A percentile compares a stretch with the other conserved stretches of the same genome.
These are phyloP conservation scores for Rhododendron griersonianum DNA, from an alignment of 148 eudicot genomes.

Conservation along the genomic window DNA sequence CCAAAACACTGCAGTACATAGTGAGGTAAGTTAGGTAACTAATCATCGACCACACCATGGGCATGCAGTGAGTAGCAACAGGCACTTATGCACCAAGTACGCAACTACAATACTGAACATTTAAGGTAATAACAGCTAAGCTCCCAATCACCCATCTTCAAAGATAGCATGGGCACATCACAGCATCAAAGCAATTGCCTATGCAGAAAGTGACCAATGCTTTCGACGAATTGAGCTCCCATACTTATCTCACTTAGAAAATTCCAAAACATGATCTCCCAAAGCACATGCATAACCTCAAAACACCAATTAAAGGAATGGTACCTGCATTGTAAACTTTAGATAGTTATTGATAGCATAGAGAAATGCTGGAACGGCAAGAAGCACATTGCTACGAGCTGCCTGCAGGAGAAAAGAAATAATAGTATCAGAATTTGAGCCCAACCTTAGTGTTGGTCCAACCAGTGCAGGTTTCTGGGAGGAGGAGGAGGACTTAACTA, in stretches of 20 bases:
- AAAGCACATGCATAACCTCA: neutral
- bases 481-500: neutral
- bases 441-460: neutral
- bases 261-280: neutral
- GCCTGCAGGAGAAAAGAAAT: conserved; percentile 51
- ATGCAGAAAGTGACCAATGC: neutral
- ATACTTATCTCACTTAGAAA: neutral
- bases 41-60: neutral
- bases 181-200: neutral
- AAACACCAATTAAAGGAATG: neutral
- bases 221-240: neutral
- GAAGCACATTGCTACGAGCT: conserved; percentile 86
- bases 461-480: neutral
- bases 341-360: conserved; percentile 89
- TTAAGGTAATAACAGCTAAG: neutral
- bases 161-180: neutral
- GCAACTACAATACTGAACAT: neutral
- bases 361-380: conserved; percentile 70
- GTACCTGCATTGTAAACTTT: conserved; percentile 88
- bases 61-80: neutral
- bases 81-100: neutral
- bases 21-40: neutral
- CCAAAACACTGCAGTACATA: neutral
- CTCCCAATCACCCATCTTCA: neutral
- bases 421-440: neutral